Conservation (phyloP, 805 yeast genomes). For the Spathaspora boniae region DNA sequence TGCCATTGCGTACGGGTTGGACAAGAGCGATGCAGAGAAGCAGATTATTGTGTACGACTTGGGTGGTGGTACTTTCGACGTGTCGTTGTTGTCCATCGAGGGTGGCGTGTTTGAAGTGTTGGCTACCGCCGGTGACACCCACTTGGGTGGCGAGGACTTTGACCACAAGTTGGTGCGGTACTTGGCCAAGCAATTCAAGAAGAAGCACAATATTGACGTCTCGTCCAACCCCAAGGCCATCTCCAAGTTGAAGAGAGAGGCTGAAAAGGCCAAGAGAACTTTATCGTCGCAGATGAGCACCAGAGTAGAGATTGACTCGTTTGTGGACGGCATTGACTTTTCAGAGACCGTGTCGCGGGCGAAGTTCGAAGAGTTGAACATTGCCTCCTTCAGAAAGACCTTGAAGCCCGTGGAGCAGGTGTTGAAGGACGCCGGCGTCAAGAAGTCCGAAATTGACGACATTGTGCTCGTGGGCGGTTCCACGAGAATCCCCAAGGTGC, state of each 20-base stretch:
- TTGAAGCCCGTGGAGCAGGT: conserved; percentile 47
- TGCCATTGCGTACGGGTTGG: conserved; percentile 61
- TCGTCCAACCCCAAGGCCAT: conserved; percentile 40
- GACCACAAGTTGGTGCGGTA: conserved; percentile 43
- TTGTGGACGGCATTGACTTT: conserved; percentile 47
- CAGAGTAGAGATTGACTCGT: conserved; percentile 44
- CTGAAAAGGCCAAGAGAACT: conserved; percentile 49
- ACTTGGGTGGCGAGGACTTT: conserved; percentile 51
- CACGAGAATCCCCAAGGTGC: conserved; percentile 49
- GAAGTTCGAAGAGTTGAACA: conserved; percentile 46
- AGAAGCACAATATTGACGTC: conserved; percentile 43
- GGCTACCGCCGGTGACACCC: conserved; percentile 50
- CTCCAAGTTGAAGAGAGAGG: conserved; percentile 46
- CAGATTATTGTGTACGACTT: conserved; percentile 47
- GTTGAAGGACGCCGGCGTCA: conserved; percentile 42
- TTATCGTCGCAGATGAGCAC: conserved; percentile 43
- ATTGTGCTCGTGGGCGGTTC: conserved; percentile 49
- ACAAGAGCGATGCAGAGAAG: conserved; percentile 57
- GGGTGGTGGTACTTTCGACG: conserved; percentile 68
- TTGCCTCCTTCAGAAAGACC: conserved; percentile 43
- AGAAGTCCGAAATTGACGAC: conserved; percentile 44
- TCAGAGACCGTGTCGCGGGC: conserved; percentile 46
- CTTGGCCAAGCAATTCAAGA: conserved; percentile 41
- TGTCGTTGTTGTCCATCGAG: conserved; percentile 61
- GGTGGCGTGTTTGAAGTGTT: conserved; percentile 48